Evolutionary conservation across 2,329 filamentous ascomycete species (phyloP).

Genomic region (Hirsutella rhossiliensis): DNA sequence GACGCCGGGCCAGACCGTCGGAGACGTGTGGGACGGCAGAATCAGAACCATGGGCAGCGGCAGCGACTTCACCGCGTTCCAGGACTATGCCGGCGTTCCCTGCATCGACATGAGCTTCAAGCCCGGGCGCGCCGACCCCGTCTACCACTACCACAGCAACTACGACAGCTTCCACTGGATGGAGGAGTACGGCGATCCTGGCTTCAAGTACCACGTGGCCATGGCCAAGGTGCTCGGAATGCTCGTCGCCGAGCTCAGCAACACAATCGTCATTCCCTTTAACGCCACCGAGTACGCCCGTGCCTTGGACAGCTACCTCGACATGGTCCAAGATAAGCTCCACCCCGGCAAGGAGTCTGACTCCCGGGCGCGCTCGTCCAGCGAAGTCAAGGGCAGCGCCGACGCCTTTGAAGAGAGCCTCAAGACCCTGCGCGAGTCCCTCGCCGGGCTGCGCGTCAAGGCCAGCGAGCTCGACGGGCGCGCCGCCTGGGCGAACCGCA

Average conservation of each 20-base stretch:
- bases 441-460: constrained; percentile 23
- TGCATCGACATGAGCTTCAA: constrained; percentile 52
- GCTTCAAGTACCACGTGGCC: constrained; percentile 52
- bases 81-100: constrained; percentile 57
- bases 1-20: constrained; percentile 56
- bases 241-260: constrained; percentile 46
- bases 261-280: constrained; percentile 51
- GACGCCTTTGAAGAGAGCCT: constrained; percentile 28
- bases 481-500: constrained; percentile 27
- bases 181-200: constrained; percentile 63
- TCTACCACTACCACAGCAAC: constrained; percentile 83
- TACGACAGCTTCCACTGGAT: constrained; percentile 91
- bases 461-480: constrained; percentile 33
- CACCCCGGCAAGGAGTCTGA: constrained; percentile 12
- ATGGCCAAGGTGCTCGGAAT: constrained; percentile 55
- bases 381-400: constrained; percentile 20
- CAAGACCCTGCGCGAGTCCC: constrained; percentile 22
- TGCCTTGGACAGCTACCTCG: constrained; percentile 39
- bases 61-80: constrained; percentile 64
- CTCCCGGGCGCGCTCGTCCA: constrained; percentile 10
- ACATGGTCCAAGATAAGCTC: constrained; percentile 37
- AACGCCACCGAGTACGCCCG: constrained; percentile 52
- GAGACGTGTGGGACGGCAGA: constrained; percentile 50
- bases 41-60: constrained; percentile 60
- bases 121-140: constrained; percentile 28